A percentile compares a stretch with the other conserved stretches of the same genome.
Evolutionary conservation across 2,329 filamentous ascomycete species (phyloP).

Genomic region (Aspergillus clavatus): DNA sequence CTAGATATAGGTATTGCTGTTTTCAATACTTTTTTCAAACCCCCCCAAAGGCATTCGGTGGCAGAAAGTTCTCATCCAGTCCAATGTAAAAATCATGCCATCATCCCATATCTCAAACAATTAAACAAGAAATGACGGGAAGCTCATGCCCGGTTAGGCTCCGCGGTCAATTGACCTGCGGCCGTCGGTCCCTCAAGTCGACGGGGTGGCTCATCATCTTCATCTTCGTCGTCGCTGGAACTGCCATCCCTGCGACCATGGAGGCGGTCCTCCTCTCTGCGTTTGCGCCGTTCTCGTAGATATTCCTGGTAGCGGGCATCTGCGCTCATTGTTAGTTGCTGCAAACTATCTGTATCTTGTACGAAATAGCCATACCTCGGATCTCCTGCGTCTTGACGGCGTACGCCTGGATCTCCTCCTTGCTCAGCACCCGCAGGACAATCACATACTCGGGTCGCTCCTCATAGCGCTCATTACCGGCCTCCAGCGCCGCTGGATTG

Average conservation of each 20-base stretch:
- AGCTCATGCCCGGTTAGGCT: conserved; percentile 6
- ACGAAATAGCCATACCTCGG: conserved; percentile 55
- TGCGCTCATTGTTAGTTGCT: conserved; percentile 17
- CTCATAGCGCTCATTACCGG: conserved; percentile 87
- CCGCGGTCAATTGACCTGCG: not conserved
- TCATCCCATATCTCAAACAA: conserved; percentile 2
- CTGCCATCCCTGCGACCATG: conserved; percentile 26
- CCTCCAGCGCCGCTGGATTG: conserved; percentile 79
- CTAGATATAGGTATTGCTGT: no score
- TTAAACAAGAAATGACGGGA: not conserved
- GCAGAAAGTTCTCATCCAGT: no score
- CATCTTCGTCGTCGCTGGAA: conserved; percentile 35
- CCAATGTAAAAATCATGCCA: not conserved
- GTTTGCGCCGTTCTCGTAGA: conserved; percentile 34
- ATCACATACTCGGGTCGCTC: conserved; percentile 92
- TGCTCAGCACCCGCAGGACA: conserved; percentile 77
- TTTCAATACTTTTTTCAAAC: no score
- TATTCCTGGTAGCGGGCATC: conserved; percentile 36
- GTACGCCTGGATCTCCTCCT: conserved; percentile 85
- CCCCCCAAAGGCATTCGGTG: no score
- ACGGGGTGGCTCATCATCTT: conserved; percentile 25
- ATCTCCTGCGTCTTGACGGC: conserved; percentile 76
- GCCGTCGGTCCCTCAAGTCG: conserved; percentile 29
- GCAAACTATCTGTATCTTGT: not conserved
- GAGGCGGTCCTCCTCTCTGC: conserved; percentile 42